These are phyloP conservation scores for Rhododendron griersonianum DNA, from an alignment of 148 eudicot species.

Conservation along the genomic window DNA sequence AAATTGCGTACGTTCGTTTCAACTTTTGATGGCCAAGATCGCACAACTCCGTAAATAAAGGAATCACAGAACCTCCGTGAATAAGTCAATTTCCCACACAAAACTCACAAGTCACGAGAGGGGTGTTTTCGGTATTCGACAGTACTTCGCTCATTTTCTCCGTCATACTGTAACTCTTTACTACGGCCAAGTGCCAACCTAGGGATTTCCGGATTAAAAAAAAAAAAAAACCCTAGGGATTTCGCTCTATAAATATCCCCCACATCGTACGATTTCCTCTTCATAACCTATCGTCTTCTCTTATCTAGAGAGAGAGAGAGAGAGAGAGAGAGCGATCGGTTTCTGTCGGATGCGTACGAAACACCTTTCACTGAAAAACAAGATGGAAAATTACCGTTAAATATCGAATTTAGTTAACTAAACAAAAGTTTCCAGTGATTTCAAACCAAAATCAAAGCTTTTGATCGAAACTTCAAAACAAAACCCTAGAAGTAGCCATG, in stretches of 20 bases:
- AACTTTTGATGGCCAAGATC: too few relatives aligned
- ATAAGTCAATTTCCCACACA: too few relatives aligned
- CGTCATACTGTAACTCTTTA: too few relatives aligned
- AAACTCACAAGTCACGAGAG: too few relatives aligned
- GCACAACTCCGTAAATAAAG: too few relatives aligned
- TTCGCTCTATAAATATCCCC: slow-evolving; percentile 14
- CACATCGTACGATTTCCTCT: background rate
- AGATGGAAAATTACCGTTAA: background rate
- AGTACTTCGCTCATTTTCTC: too few relatives aligned
- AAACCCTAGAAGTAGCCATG: slow-evolving; percentile 23
- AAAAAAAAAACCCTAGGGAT: slow-evolving; percentile 3
- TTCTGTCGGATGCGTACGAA: background rate
- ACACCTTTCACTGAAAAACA: background rate
- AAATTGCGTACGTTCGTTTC: too few relatives aligned
- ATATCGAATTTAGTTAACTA: background rate
- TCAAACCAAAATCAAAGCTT: background rate
- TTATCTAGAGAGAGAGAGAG: slow-evolving; percentile 2
- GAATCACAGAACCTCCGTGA: too few relatives aligned
- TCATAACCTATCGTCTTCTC: background rate
- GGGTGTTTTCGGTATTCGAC: too few relatives aligned
- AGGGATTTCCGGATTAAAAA: too few relatives aligned
- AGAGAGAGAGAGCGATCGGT: background rate
- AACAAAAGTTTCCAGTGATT: background rate
- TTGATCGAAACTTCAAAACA: background rate
- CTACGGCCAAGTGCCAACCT: too few relatives aligned